Conservation (phyloP, 768 basidiomycete genomes). For the Kockovaella imperatae region DNA sequence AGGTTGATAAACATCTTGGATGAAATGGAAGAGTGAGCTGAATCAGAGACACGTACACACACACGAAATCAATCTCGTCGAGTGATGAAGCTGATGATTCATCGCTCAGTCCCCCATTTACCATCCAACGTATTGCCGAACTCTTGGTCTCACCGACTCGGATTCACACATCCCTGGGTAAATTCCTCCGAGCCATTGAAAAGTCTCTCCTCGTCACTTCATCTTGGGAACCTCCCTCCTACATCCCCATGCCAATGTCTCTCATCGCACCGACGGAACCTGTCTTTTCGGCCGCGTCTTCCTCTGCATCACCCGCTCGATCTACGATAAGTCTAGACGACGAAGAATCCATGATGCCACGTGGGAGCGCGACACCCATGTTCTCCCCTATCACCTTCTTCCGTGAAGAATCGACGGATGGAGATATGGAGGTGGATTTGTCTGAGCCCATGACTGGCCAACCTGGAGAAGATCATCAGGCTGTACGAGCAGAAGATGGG, state of each 20-base stretch:
- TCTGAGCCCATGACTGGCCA: not conserved
- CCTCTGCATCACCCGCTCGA: conserved; percentile 2
- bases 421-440: not conserved
- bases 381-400: conserved; percentile 46
- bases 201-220: conserved; percentile 42
- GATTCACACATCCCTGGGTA: conserved; percentile 36
- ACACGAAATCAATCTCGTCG: not conserved
- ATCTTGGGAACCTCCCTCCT: conserved; percentile 32
- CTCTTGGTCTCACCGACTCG: conserved; percentile 28
- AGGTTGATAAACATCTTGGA: conserved; percentile 32
- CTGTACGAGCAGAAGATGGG: conserved; percentile 12
- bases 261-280: not conserved
- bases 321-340: too few species aligned
- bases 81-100: not conserved
- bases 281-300: conserved; percentile 7
- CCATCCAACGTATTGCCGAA: conserved; percentile 45
- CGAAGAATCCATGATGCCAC: conserved; percentile 26
- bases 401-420: not conserved
- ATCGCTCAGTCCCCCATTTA: conserved; percentile 40
- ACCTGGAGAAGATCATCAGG: not conserved
- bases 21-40: conserved; percentile 37
- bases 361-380: conserved; percentile 37
- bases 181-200: conserved; percentile 44
- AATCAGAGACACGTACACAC: too few species aligned
- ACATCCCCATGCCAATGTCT: conserved; percentile 7